These are phyloP conservation scores for Hanseniaspora clermontiae DNA, from an alignment of 805 yeast genomes.

Conservation along the genomic window DNA sequence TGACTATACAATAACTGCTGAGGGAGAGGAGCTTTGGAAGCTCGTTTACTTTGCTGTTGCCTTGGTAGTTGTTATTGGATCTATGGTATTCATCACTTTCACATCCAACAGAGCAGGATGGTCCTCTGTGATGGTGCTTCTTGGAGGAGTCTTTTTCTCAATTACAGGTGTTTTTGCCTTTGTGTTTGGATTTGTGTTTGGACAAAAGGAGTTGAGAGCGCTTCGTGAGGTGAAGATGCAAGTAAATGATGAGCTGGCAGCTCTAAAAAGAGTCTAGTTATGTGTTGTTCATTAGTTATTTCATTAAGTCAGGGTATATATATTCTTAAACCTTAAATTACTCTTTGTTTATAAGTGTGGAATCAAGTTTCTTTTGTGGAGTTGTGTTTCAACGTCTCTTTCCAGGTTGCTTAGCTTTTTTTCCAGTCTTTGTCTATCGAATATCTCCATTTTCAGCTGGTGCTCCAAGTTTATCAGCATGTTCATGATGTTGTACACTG, in stretches of 20 bases:
- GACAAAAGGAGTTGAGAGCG: constrained; percentile 67
- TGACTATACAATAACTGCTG: constrained; percentile 40
- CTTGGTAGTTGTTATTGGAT: constrained; percentile 37
- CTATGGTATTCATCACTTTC: constrained; percentile 46
- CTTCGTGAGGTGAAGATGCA: constrained; percentile 63
- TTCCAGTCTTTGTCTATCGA: not conserved
- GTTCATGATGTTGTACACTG: not conserved
- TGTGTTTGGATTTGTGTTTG: constrained; percentile 64
- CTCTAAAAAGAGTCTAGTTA: constrained; percentile 11
- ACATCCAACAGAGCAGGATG: constrained; percentile 44
- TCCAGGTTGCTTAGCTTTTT: not conserved
- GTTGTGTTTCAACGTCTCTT: not conserved
- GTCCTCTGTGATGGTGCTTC: constrained; percentile 53
- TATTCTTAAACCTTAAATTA: not conserved
- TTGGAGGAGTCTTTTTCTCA: constrained; percentile 43
- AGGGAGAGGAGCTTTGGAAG: constrained; percentile 55
- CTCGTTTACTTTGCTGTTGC: constrained; percentile 50
- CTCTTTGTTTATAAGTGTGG: not conserved
- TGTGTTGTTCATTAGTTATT: not conserved
- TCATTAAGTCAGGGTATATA: not conserved
- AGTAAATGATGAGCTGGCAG: constrained; percentile 32
- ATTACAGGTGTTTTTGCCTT: constrained; percentile 66
- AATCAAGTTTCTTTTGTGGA: not conserved
- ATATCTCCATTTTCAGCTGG: not conserved
- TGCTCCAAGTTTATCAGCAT: not conserved